Percentiles rank a stretch among this genome's conserved stretches.
Conservation (phyloP, 2,329 filamentous ascomycete species). For the Aspergillus ruber region DNA sequence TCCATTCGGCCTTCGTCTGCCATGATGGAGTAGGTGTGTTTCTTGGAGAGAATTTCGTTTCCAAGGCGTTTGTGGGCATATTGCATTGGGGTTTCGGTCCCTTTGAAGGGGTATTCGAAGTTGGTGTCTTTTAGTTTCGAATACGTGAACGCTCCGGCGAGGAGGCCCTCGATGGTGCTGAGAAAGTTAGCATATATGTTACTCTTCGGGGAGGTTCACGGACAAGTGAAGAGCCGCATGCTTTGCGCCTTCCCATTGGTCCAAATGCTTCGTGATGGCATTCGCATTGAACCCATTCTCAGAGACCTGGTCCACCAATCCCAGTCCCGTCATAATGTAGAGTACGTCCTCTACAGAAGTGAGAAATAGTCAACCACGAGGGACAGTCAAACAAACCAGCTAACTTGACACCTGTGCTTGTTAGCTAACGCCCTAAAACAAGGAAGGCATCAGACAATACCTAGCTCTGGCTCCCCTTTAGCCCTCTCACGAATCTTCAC, state of each 20-base stretch:
- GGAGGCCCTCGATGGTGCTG: conserved; percentile 30
- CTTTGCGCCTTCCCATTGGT: conserved; percentile 26
- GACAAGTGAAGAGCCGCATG: conserved; percentile 35
- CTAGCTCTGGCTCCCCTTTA: neutral
- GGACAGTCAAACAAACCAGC: neutral
- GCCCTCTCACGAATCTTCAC: neutral
- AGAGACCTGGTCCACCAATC: conserved; percentile 26
- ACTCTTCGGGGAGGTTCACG: conserved; percentile 1
- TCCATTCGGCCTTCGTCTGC: conserved; percentile 29
- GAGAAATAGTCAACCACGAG: neutral
- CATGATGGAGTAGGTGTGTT: conserved; percentile 35
- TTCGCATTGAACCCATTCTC: conserved; percentile 28
- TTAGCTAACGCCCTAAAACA: neutral
- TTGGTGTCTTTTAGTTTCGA: conserved; percentile 26
- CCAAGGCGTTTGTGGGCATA: conserved; percentile 30
- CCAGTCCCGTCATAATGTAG: conserved; percentile 31
- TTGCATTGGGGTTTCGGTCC: conserved; percentile 28
- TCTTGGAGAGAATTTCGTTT: conserved; percentile 17
- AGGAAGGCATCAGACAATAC: neutral
- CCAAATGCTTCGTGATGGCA: conserved; percentile 29
- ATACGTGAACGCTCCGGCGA: conserved; percentile 31
- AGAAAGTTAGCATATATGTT: neutral
- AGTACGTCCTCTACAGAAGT: conserved; percentile 28
- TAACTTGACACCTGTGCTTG: neutral
- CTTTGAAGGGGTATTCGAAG: conserved; percentile 31